These are phyloP conservation scores for Termitomyces sp. DNA, from an alignment of 768 basidiomycete genomes.

Conservation along the genomic window DNA sequence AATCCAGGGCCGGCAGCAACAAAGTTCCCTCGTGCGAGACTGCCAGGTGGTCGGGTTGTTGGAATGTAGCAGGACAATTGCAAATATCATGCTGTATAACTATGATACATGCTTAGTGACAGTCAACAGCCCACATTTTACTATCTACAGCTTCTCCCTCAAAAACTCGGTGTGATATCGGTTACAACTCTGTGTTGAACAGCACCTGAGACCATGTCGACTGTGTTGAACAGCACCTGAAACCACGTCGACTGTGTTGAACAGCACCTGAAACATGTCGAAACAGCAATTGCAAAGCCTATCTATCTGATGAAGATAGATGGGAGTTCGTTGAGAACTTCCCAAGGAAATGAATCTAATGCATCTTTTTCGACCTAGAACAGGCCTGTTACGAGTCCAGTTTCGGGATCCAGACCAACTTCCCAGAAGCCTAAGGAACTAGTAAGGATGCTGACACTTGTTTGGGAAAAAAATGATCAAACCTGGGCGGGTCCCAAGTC, in stretches of 20 bases:
- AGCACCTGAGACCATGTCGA: constrained; percentile 9
- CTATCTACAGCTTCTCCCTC: not conserved
- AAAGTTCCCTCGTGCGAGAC: constrained; percentile 8
- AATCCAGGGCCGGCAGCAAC: not conserved
- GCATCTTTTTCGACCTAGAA: constrained; percentile 43
- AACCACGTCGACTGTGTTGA: constrained; percentile 15
- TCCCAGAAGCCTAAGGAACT: constrained; percentile 76
- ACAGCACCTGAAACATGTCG: constrained; percentile 9
- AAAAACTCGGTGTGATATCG: constrained; percentile 3
- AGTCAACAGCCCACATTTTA: not conserved
- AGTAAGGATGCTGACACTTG: constrained; percentile 5
- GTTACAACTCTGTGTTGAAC: constrained; percentile 13
- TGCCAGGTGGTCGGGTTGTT: constrained; percentile 16
- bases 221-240: constrained; percentile 14
- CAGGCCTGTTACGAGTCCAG: constrained; percentile 79
- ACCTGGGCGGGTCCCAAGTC: constrained; percentile 88
- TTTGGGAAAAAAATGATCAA: constrained; percentile 6
- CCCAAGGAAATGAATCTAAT: not conserved
- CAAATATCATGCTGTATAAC: not conserved
- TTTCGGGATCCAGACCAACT: constrained; percentile 73
- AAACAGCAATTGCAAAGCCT: not conserved
- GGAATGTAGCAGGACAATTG: not conserved
- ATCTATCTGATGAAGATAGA: constrained; percentile 14
- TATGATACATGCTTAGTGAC: not conserved
- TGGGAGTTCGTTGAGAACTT: constrained; percentile 20